Evolutionary conservation across 2,329 filamentous ascomycete genomes (phyloP), one percentile per base, ranked within the genome.

Genomic region (Botryotinia globosa): DNA sequence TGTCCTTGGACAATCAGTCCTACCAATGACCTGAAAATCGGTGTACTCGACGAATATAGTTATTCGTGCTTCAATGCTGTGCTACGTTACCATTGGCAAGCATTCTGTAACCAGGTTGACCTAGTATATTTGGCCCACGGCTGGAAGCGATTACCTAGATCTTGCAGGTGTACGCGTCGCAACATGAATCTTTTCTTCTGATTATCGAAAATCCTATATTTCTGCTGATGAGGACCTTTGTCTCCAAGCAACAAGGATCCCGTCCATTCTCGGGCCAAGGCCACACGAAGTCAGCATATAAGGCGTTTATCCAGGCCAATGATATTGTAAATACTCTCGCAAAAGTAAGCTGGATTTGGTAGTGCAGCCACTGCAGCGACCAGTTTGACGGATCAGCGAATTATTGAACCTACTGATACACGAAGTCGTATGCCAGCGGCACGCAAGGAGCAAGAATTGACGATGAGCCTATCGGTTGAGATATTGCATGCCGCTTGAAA

Each of bases 291-390:
- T 61, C 58, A 42, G 68, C 42, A 64, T 32, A 42, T 54, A 44
- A 42, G 25, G 25, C 48, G 58, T 29, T 25, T 34, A 70, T 51
- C 14, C 16, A 62, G 22, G 16, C 68, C 18, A 70, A 63, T 64
- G 32, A 54, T 54, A 14, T 20, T 48, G n/a, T 44, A 12, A n/a
- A 51, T 22, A 54, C 37, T 51, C 18, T 51, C 16, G 6, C 58
- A 37, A 39, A 32, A 42, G 32, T 71, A 71, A 65, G 68, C 68
- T 70, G 68, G 16, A 39, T 39, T 64, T n/a, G 37, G 32, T 45
- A 39, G 68, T 70, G 58, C 32, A 51, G 68, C 58, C 68, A 70
- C 32, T 62, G 58, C 32, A 39, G 25, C 25, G 6, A 18, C 58
- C 14, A 34, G 25, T 34, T 42, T 32, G 62, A 48, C 29, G 32